Evolutionary conservation across 345 rosid species (phyloP), one percentile per base, ranked within the genome.

Genomic region (Brassica incana): DNA sequence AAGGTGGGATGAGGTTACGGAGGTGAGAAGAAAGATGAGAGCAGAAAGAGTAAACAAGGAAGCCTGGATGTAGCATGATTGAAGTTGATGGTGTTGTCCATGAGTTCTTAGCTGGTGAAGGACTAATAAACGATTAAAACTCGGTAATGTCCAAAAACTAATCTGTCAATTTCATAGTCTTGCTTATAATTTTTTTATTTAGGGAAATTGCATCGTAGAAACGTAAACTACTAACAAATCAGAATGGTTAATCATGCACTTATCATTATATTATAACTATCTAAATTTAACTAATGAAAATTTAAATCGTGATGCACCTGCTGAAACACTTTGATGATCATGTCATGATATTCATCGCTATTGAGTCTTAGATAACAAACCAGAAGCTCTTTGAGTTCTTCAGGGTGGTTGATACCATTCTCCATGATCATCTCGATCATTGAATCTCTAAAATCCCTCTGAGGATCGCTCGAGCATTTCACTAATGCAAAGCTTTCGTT

Each of bases 381-480:
- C 81, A 95, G 82, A 80, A 95, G 93, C 71, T 91, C 93, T 83
- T 95, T 94, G 40, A 92, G 92, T 33, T 91, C 94, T 71, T 86
- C 87, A 5, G 97, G 80, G 64, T 52, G 79, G 75, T 77, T 75
- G 79, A 91, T 88, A 74, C 80, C 84, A 67, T 86, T 87, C 82
- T 88, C 97, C 81, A 82, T 71, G 69, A 91, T 92, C 99, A 95
- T 95, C 87, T 92, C 99, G 2, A 83, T 74, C 99, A 92, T 88
- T 5, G 99, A 95, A 43, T 92, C 97, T 84, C 92, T 83, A 71
- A 95, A 95, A 80, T 92, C 97, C 62, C 86, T 83, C 45, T 84
- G 87, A 1, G 97, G 99, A 84, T 92, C 87, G 33, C 62, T 84
- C 0, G 99, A 90, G 74, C 89, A 85, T 85, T 91, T 95, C 79